Conservation (phyloP, 1,284 basidiomycete species). For the Neonothopanus nambi region DNA sequence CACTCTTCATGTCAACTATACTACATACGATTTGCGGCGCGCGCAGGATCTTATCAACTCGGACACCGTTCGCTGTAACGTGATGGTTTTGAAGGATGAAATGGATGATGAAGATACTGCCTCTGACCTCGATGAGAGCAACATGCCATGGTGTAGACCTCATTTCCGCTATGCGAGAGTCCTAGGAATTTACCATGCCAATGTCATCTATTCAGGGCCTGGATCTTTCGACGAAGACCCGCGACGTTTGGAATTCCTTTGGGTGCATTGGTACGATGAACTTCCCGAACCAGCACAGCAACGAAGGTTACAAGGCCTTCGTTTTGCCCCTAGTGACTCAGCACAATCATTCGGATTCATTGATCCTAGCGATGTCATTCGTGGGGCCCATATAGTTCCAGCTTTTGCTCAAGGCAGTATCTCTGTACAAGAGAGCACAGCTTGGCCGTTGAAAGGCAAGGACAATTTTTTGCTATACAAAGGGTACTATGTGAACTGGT, state of each 20-base stretch:
- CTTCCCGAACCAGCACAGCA: background rate
- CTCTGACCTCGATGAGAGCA: no score
- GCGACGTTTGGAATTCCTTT: background rate
- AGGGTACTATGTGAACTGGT: no score
- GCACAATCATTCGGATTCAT: constrained; percentile 10
- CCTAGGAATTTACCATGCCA: constrained; percentile 9
- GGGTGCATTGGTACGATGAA: background rate
- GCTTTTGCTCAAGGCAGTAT: no score
- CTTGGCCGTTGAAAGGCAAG: no score
- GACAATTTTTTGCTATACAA: no score
- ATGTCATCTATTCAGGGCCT: constrained; percentile 10
- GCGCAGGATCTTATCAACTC: constrained; percentile 1
- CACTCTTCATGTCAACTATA: constrained; percentile 1
- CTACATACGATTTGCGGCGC: background rate
- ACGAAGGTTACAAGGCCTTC: background rate
- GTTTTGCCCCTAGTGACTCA: background rate
- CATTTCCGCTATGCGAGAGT: constrained; percentile 27
- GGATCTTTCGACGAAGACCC: background rate
- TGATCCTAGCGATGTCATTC: constrained; percentile 19
- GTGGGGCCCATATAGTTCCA: constrained; percentile 18
- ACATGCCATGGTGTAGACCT: no score
- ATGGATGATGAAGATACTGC: background rate
- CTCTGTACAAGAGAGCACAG: no score
- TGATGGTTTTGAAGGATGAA: background rate
- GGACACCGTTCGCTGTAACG: background rate